Conservation (phyloP, 2,329 filamentous ascomycete genomes). For the Apiospora rasikravindrae region DNA sequence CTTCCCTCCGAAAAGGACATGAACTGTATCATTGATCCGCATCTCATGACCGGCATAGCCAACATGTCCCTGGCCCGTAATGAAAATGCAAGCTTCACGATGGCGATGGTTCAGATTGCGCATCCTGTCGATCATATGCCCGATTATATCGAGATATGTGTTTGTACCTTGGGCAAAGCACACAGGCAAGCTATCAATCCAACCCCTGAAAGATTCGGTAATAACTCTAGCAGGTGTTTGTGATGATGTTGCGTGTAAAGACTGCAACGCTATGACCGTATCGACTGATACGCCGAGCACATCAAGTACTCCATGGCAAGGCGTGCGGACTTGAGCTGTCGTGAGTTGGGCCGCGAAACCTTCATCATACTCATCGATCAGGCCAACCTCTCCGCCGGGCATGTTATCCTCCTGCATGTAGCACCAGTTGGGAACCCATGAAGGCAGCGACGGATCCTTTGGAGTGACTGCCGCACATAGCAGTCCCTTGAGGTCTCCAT, state of each 20-base stretch:
- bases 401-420: neutral
- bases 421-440: conserved; percentile 9
- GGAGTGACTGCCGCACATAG: neutral
- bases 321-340: neutral
- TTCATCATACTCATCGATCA: conserved; percentile 1
- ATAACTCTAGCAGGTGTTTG: neutral
- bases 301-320: neutral
- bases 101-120: neutral
- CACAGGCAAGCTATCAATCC: neutral
- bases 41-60: neutral
- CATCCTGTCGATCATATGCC: neutral
- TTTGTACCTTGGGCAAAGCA: neutral
- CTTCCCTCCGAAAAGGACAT: neutral
- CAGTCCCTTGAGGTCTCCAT: neutral
- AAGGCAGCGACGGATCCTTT: neutral
- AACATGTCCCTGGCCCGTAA: neutral
- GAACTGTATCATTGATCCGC: neutral
- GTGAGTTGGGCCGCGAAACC: neutral
- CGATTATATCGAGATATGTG: neutral
- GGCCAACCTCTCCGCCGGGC: neutral
- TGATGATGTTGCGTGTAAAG: neutral
- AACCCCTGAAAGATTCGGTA: neutral
- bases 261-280: neutral
- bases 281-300: neutral
- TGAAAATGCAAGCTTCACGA: neutral